Conservation (phyloP, 176 grass and related monocot genomes). For the Tillandsia leiboldiana region DNA sequence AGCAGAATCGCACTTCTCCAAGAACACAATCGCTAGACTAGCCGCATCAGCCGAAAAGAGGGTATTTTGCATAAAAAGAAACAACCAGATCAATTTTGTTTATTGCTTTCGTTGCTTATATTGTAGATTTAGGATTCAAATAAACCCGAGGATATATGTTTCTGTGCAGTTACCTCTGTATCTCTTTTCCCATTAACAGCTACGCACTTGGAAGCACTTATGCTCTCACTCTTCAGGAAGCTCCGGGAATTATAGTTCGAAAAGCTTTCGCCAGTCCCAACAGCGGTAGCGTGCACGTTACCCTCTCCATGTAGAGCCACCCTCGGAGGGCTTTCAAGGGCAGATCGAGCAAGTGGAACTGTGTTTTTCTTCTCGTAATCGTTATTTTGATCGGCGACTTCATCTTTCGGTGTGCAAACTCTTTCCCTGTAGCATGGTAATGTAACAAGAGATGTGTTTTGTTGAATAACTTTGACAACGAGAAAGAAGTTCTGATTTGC, state of each 20-base stretch:
- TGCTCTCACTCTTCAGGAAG: constrained; percentile 90
- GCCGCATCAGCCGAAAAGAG: too few relatives aligned
- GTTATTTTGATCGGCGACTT: constrained; percentile 40
- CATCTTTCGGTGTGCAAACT: constrained; percentile 49
- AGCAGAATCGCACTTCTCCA: too few relatives aligned
- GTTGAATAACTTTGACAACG: constrained; percentile 2
- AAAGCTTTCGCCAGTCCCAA: constrained; percentile 24
- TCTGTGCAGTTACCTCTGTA: constrained; percentile 42
- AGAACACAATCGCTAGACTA: too few relatives aligned
- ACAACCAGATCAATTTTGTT: constrained; percentile 4
- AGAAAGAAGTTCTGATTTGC: constrained; percentile 3
- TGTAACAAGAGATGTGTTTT: constrained; percentile 22
- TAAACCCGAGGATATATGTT: constrained; percentile 7
- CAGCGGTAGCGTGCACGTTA: constrained; percentile 3
- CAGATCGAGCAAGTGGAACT: constrained; percentile 41
- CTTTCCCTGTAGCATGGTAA: constrained; percentile 54
- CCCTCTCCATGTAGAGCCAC: constrained; percentile 23
- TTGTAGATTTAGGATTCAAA: constrained; percentile 10
- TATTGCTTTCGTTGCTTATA: background rate
- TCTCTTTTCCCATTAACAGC: constrained; percentile 41
- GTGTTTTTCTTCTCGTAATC: constrained; percentile 41
- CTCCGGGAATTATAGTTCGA: constrained; percentile 30
- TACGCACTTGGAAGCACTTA: constrained; percentile 91
- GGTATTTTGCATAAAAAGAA: background rate
- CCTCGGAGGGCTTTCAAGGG: constrained; percentile 41